A percentile compares a stretch with the other conserved stretches of the same genome.
These are phyloP conservation scores for Lenwebbia sp. DNA, from an alignment of 345 rosid species.

Conservation along the genomic window DNA sequence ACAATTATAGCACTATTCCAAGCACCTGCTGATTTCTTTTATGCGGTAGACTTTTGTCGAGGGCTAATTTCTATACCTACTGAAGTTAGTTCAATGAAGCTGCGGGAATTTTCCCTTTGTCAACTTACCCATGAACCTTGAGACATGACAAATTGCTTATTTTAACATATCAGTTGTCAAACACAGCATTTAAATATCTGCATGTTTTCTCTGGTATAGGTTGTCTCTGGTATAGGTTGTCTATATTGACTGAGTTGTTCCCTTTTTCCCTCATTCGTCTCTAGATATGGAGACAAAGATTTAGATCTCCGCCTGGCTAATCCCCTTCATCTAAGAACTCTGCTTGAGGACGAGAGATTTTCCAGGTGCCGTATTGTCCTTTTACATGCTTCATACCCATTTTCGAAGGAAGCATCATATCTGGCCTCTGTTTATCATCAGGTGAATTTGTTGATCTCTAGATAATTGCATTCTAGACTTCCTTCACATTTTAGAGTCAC, in stretches of 20 bases:
- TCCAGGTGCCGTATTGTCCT: slow-evolving; percentile 60
- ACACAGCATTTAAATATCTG: background rate
- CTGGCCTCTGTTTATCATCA: slow-evolving; percentile 80
- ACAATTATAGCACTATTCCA: background rate
- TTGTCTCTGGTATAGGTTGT: background rate
- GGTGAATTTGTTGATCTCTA: slow-evolving; percentile 20
- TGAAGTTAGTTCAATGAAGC: background rate
- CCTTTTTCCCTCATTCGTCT: background rate
- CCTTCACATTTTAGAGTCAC: slow-evolving; percentile 2
- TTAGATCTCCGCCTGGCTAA: slow-evolving; percentile 80
- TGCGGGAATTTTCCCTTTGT: background rate
- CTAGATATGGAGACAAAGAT: slow-evolving; percentile 88
- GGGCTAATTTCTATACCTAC: background rate
- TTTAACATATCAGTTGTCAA: background rate
- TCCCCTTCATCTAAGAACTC: slow-evolving; percentile 71
- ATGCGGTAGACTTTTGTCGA: background rate
- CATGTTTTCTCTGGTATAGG: background rate
- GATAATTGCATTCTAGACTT: background rate
- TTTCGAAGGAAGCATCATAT: slow-evolving; percentile 87
- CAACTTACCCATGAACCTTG: background rate
- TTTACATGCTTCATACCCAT: slow-evolving; percentile 93
- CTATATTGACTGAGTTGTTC: background rate
- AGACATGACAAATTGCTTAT: background rate
- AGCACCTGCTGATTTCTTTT: background rate
- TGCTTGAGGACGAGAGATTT: slow-evolving; percentile 81